Evolutionary conservation across 2,329 filamentous ascomycete genomes (phyloP).

Genomic region (Didymella segeticola): DNA sequence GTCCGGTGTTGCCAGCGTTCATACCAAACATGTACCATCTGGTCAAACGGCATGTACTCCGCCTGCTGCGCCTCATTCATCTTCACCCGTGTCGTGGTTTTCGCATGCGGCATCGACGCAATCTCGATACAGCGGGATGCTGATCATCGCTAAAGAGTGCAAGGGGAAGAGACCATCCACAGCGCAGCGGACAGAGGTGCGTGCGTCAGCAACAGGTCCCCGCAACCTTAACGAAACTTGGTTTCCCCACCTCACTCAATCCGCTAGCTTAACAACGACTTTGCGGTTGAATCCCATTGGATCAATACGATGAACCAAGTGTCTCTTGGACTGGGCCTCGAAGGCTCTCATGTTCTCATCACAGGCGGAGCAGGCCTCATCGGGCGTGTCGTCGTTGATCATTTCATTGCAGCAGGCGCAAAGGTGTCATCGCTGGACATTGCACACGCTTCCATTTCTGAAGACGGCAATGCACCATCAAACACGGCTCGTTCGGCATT

Average conservation of each 20-base stretch:
- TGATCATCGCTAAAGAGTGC: constrained; percentile 5
- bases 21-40: neutral
- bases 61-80: neutral
- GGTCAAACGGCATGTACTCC: neutral
- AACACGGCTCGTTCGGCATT: constrained; percentile 3
- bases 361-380: constrained; percentile 54
- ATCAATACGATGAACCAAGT: constrained; percentile 8
- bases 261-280: neutral
- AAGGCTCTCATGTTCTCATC: constrained; percentile 49
- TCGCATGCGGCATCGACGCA: neutral
- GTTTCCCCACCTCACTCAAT: constrained; percentile 9
- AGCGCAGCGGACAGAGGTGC: constrained; percentile 1
- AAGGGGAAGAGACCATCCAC: neutral
- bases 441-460: constrained; percentile 11
- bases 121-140: neutral
- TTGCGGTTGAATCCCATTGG: neutral
- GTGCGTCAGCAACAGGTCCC: constrained; percentile 1
- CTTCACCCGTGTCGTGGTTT: neutral
- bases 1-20: neutral
- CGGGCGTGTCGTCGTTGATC: constrained; percentile 48
- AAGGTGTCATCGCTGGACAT: constrained; percentile 51
- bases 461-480: constrained; percentile 1
- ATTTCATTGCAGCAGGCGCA: constrained; percentile 53
- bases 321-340: constrained; percentile 45
- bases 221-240: constrained; percentile 5